Percentiles rank a stretch among this genome's conserved stretches.
Evolutionary conservation across 2,329 filamentous ascomycete genomes (phyloP).

Genomic region (Arthrobotrys megalospora): DNA sequence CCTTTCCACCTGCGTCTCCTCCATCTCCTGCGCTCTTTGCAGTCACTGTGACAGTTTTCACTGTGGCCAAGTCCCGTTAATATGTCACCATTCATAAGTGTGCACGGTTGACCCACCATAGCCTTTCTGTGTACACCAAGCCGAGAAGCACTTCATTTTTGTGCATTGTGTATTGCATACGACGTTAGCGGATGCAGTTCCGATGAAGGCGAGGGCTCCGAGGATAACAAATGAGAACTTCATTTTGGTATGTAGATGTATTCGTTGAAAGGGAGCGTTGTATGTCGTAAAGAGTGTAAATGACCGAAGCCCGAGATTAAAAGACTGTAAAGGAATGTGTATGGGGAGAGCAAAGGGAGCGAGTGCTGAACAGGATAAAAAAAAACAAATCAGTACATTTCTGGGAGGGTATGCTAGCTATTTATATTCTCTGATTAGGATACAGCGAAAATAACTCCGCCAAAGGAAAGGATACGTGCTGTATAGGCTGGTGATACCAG

Average conservation of each 20-base stretch:
- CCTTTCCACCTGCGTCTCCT: background rate
- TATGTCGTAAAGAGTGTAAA: background rate
- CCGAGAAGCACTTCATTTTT: slow-evolving; percentile 39
- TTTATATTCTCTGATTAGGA: background rate
- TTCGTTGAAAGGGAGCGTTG: background rate
- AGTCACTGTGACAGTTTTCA: slow-evolving; percentile 21
- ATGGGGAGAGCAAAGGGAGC: background rate
- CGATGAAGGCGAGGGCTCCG: slow-evolving; percentile 22
- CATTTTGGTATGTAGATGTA: slow-evolving; percentile 23
- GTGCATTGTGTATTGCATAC: slow-evolving; percentile 34
- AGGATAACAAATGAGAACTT: slow-evolving; percentile 34
- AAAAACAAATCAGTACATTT: slow-evolving; percentile 16
- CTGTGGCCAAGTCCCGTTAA: background rate
- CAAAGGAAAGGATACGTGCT: background rate
- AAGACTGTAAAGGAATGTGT: slow-evolving; percentile 15
- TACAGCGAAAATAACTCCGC: background rate
- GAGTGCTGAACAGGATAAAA: slow-evolving; percentile 10
- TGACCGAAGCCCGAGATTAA: background rate
- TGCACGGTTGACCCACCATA: slow-evolving; percentile 10
- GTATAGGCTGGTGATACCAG: background rate
- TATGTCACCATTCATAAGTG: background rate
- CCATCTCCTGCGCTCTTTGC: background rate
- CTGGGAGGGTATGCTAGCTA: background rate
- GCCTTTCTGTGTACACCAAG: slow-evolving; percentile 29
- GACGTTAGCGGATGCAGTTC: slow-evolving; percentile 19